Conservation (phyloP, 305 asterid genomes). For the Caryopteris hybrid region DNA sequence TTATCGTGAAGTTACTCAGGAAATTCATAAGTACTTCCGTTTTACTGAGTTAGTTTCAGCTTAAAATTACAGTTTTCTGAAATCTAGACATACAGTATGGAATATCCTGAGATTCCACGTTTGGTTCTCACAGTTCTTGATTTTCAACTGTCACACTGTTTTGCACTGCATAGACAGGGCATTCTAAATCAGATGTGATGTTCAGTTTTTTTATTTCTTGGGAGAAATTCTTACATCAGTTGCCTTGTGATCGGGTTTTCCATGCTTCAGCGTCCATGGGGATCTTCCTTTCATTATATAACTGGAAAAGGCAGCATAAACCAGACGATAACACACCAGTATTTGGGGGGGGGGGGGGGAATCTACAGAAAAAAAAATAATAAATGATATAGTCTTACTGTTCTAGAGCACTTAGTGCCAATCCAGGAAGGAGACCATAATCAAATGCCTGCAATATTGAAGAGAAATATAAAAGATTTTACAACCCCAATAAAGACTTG, state of each 20-base stretch:
- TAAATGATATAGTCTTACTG: conserved; percentile 55
- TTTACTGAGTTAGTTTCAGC: too few species aligned
- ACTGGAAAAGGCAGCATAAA: conserved; percentile 38
- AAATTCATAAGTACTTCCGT: too few species aligned
- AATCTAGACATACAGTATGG: too few species aligned
- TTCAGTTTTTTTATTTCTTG: background rate
- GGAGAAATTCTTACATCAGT: conserved; percentile 51
- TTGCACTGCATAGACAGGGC: background rate
- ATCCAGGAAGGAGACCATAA: conserved; percentile 85
- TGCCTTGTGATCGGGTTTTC: conserved; percentile 88
- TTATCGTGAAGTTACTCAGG: too few species aligned
- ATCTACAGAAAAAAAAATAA: too few species aligned
- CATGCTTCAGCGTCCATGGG: conserved; percentile 94
- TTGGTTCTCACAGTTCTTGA: too few species aligned
- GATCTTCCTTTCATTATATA: conserved; percentile 82
- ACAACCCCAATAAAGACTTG: too few species aligned
- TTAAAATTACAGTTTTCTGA: too few species aligned
- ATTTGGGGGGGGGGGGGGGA: too few species aligned
- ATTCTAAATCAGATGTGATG: background rate
- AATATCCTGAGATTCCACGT: too few species aligned
- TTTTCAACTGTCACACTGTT: too few species aligned
- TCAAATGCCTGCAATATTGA: conserved; percentile 76
- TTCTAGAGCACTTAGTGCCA: conserved; percentile 80
- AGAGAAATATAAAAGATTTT: background rate
- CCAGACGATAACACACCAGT: background rate